Evolutionary conservation across 345 rosid genomes (phyloP), one percentile per base, ranked within the genome.

Genomic region (Eucalyptus cloeziana): DNA sequence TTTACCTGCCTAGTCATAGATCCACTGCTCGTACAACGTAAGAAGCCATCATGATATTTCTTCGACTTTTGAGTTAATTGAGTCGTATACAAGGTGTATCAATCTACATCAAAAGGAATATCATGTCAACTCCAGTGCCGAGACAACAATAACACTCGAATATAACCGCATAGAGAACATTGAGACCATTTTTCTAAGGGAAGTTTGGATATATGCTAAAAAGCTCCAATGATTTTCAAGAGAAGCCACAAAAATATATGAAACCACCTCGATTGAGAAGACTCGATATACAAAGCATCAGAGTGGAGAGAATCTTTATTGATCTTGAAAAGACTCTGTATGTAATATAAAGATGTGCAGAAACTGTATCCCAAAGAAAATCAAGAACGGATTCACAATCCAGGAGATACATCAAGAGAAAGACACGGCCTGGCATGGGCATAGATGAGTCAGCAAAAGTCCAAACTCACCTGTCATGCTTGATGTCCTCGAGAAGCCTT

Each of bases 381-480:
- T 13, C 8, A 30, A 27, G 69, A 27, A 62, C 4, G 5, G 40
- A 67, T 67, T 67, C 11, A 67, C 76, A n/a, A n/a, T 67, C 21
- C 40, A n/a, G 6, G 33, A 62, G 5, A 62, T 13, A 30, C 33
- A 30, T 30, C 33, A 60, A 27, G 62, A 27, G 69, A 60, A 60
- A 13, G 69, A 60, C 69, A 60, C 8, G 8, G 69, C 69, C 69
- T 5, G 8, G 33, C 33, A 60, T 60, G 16, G 16, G 33, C 69
- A 60, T 27, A 60, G 69, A 60, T 60, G 69, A 13, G 15, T 60
- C 8, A 27, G 33, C 16, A 60, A 13, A 60, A 27, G 69, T 27
- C 16, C 8, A 30, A 83, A 88, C 94, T n/a, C 88, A 96, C 99
- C 97, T 89, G 93, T 64, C 51, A 87, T 89, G 40, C 89, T 90